phyloP scores from a whole-genome alignment of 805 yeast genomes.

The Saturnispora ahearnii region DNA sequence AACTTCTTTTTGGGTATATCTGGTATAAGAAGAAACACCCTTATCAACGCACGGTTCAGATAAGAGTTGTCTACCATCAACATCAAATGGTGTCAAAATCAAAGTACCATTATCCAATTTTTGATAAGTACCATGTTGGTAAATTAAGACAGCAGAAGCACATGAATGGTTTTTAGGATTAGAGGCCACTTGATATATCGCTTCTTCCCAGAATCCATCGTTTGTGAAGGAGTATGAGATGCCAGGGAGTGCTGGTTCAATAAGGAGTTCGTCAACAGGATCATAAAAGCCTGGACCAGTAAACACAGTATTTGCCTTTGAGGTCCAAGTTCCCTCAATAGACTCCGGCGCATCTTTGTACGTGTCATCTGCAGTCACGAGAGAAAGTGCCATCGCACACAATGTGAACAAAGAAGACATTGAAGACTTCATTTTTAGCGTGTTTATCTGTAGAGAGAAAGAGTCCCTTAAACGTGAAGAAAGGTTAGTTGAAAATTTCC shows the following conservation, averaged over 20 bases:
- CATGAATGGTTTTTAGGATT: slow-evolving; percentile 71
- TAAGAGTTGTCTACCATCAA: slow-evolving; percentile 88
- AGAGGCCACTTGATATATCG: slow-evolving; percentile 68
- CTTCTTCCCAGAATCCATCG: slow-evolving; percentile 89
- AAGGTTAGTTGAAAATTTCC: not conserved
- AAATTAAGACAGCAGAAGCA: slow-evolving; percentile 72
- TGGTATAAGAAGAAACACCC: slow-evolving; percentile 52
- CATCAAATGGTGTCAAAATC: slow-evolving; percentile 60
- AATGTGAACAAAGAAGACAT: not conserved
- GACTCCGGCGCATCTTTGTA: slow-evolving; percentile 8
- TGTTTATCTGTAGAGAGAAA: not conserved
- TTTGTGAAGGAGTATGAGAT: slow-evolving; percentile 85
- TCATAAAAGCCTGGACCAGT: slow-evolving; percentile 96
- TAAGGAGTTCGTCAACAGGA: slow-evolving; percentile 88
- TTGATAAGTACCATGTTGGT: slow-evolving; percentile 81
- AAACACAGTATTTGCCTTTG: slow-evolving; percentile 87
- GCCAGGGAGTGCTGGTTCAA: slow-evolving; percentile 96
- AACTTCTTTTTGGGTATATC: slow-evolving; percentile 61
- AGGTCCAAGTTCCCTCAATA: slow-evolving; percentile 87
- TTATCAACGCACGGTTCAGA: slow-evolving; percentile 76
- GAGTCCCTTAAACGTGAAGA: not conserved
- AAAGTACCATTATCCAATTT: slow-evolving; percentile 58
- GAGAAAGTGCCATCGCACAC: not conserved
- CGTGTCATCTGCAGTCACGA: slow-evolving; percentile 8
- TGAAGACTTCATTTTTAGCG: not conserved